Percentiles rank a stretch among this genome's conserved stretches.
phyloP scores from a whole-genome alignment of 2,329 filamentous ascomycete genomes.

The Proliferodiscus dingleyae region DNA sequence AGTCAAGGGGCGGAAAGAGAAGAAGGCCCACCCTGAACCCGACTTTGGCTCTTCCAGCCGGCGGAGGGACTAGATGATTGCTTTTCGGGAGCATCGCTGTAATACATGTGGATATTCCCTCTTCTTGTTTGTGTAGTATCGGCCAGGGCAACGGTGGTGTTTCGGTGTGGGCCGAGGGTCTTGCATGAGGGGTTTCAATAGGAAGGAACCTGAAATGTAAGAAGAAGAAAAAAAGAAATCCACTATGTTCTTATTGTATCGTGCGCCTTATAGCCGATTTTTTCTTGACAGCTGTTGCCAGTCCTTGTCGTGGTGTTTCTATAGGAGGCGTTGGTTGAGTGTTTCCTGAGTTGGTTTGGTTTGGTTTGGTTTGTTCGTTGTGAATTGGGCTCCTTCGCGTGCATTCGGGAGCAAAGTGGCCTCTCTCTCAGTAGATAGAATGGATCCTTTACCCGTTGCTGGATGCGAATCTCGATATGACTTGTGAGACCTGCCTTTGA shows the following conservation, averaged over 20 bases:
- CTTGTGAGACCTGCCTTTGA: too few relatives aligned
- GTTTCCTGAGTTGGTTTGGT: slow-evolving; percentile 2
- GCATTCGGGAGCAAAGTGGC: too few relatives aligned
- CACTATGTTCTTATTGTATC: slow-evolving; percentile 5
- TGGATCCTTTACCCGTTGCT: not conserved
- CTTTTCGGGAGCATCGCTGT: slow-evolving; percentile 5
- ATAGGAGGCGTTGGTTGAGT: slow-evolving; percentile 17
- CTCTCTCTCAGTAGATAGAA: not conserved
- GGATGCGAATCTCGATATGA: too few relatives aligned
- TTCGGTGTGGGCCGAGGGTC: slow-evolving; percentile 7
- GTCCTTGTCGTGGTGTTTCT: slow-evolving; percentile 17
- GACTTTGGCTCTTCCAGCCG: slow-evolving; percentile 31
- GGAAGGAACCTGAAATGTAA: too few relatives aligned
- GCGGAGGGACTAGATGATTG: slow-evolving; percentile 13
- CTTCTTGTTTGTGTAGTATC: slow-evolving; percentile 18
- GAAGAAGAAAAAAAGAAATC: slow-evolving; percentile 1
- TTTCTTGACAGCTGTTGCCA: not conserved
- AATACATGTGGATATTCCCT: slow-evolving; percentile 11
- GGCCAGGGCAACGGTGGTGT: slow-evolving; percentile 15
- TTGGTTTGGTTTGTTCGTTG: too few relatives aligned
- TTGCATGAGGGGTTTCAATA: slow-evolving; percentile 3
- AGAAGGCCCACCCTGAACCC: slow-evolving; percentile 28
- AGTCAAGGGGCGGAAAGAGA: slow-evolving; percentile 57
- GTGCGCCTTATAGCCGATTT: not conserved
- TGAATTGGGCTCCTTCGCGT: too few relatives aligned